Base-by-base conservation (phyloP, 768 basidiomycete species). In the Chiua virens region DNA sequence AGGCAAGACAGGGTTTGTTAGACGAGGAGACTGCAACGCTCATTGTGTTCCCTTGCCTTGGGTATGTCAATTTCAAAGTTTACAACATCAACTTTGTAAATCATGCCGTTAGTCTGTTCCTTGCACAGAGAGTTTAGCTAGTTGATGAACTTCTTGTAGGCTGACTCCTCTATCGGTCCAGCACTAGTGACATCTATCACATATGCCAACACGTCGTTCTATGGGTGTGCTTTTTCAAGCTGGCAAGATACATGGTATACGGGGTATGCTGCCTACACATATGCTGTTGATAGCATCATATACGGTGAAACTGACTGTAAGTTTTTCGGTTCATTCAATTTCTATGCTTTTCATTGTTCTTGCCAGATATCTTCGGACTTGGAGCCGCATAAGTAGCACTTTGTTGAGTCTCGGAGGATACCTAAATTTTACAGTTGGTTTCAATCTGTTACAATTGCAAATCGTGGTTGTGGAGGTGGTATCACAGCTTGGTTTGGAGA, bases 61-160 rank as follows among this genome's bases (percentile, higher is more conserved):
- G 54, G 73, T 74, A 71, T 52, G 54, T 62, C 21, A 77, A 87
- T 57, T 86, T 86, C 68, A 83, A 72, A 56, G 79, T 76, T 9
- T 85, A 86, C 54, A 86, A 86, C 55, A 79, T 86, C 52, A 77
- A 86, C 60, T 81, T 85, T 49, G 74, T 82, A 48, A 87, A 86
- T 55, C 72, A 78, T 53, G 84, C 83, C n/a, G 84, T 85, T 54
- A 50, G 79, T 51, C 14, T 35, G n/a, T n/a, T n/a, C n/a, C n/a
- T n/a, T n/a, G n/a, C n/a, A n/a, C n/a, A n/a, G n/a, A n/a, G n/a
- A n/a, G n/a, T n/a, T n/a, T n/a, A n/a, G n/a, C n/a, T n/a, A n/a
- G n/a, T 34, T 34, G 14, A 34, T 35, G 44, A 45, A 8, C 30
- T 35, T 10, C 32, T 35, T 13, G 15, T 23, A 45, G 44, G 22